These are phyloP conservation scores for Buxus sempervirens DNA, from an alignment of 164 flowering plant genomes.

Conservation along the genomic window DNA sequence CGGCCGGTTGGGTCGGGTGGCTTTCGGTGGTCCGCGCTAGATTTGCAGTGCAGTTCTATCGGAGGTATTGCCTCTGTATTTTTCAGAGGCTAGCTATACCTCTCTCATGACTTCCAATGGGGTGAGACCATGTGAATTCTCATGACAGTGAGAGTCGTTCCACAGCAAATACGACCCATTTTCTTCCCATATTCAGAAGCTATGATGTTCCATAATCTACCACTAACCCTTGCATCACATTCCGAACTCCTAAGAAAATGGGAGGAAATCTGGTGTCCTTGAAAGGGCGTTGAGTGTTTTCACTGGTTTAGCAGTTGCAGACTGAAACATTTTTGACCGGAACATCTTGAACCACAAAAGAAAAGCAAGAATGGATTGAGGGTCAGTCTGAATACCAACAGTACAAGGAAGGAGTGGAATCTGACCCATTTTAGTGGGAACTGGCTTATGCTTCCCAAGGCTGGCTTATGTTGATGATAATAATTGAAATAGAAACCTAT, in stretches of 20 bases:
- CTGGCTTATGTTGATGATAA: slow-evolving; percentile 64
- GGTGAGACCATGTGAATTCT: neutral
- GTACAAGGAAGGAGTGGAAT: slow-evolving; percentile 56
- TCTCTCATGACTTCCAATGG: too few species aligned
- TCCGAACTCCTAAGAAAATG: slow-evolving; percentile 17
- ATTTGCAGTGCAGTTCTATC: too few species aligned
- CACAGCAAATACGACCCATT: slow-evolving; percentile 15
- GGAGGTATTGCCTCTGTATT: too few species aligned
- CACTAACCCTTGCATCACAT: neutral
- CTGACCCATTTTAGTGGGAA: slow-evolving; percentile 37
- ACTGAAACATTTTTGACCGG: slow-evolving; percentile 70
- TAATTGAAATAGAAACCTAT: too few species aligned
- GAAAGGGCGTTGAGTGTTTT: slow-evolving; percentile 19
- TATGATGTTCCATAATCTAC: too few species aligned
- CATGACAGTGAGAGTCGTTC: neutral
- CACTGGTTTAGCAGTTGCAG: slow-evolving; percentile 25
- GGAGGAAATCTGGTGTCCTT: slow-evolving; percentile 18
- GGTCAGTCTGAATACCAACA: slow-evolving; percentile 60
- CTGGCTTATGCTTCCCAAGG: slow-evolving; percentile 43
- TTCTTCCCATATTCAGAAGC: neutral
- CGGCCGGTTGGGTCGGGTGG: too few species aligned
- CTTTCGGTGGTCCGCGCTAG: too few species aligned
- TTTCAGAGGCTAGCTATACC: too few species aligned
- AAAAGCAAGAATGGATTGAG: slow-evolving; percentile 10
- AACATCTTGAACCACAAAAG: too few species aligned